Evolutionary conservation across 2,329 filamentous ascomycete species (phyloP), one percentile per base, ranked within the genome.

Genomic region (Pseudogymnoascus sp.): DNA sequence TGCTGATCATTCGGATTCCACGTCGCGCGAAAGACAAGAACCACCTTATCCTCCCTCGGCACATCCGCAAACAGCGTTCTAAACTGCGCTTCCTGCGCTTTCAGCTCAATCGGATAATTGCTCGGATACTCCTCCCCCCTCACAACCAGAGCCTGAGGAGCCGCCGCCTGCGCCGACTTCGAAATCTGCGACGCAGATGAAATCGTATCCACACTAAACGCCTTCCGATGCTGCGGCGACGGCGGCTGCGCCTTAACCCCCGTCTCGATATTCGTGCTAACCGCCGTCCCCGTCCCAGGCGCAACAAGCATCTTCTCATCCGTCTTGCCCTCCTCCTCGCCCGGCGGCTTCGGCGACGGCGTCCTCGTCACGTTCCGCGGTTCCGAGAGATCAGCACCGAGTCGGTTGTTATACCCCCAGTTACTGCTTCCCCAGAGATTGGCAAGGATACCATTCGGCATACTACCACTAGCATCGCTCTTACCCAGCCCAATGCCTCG

Each of bases 391-490:
- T 31, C 40, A 5, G 33, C 25, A 6, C 60, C 38, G 37, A 88
- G 73, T 35, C 81, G 80, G 67, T 88, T 88, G 64, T 89, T 76
- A 66, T 84, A 83, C 12, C 84, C 84, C 90, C 92, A 96, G 56
- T 92, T 87, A 63, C 86, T 89, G 70, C 87, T 95, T 60, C 93
- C 93, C 93, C 93, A 97, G 63, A 95, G 83, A 73, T 97, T 97
- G 33, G 92, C 92, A 79, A 96, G 84, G 65, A 97, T 86, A 12
- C 91, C 91, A 60, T 89, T 90, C 1, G 92, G 91, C 75, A 96
- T 85, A 21, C 84, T 84, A 44, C 88, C 84, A n/a, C 82, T 82
- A 56, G 80, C 84, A 69, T 86, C 83, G 65, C 78, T 78, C 59
- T 77, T 76, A n/a, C 86, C 85, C 16, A 85, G 75, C 2, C 82